Conservation (phyloP, 2,329 filamentous ascomycete species). For the Elsinoe ampelina region DNA sequence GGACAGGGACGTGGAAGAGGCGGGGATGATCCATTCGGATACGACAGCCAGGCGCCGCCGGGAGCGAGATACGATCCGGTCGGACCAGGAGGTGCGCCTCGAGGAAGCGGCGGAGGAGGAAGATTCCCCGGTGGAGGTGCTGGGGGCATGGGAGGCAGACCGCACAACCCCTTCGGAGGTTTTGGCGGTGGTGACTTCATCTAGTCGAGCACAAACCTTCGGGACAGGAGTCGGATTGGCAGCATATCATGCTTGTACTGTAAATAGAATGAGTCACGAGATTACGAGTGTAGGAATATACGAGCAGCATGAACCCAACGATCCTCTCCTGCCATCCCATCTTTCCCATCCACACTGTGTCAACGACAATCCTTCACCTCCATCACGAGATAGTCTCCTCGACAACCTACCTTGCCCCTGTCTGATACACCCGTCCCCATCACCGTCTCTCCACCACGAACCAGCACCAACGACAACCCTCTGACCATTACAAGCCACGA, state of each 20-base stretch:
- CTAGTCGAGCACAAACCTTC: conserved; percentile 20
- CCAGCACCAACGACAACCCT: too few relatives aligned
- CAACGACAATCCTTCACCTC: too few relatives aligned
- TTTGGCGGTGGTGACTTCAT: conserved; percentile 54
- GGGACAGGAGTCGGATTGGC: neutral
- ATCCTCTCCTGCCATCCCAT: too few relatives aligned
- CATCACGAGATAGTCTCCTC: too few relatives aligned
- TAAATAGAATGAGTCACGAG: neutral
- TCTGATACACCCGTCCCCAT: too few relatives aligned
- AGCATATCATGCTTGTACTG: neutral
- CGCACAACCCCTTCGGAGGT: conserved; percentile 51
- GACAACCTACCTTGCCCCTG: too few relatives aligned
- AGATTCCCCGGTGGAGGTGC: conserved; percentile 38
- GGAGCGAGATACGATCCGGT: conserved; percentile 88
- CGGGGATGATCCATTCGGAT: conserved; percentile 51
- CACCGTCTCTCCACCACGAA: too few relatives aligned
- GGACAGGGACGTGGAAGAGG: conserved; percentile 38
- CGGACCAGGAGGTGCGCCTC: conserved; percentile 56
- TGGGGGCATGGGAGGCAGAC: conserved; percentile 38
- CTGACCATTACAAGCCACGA: too few relatives aligned
- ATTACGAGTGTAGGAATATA: conserved; percentile 1
- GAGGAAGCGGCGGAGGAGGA: conserved; percentile 34
- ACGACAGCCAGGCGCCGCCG: conserved; percentile 67
- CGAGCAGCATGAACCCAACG: neutral
- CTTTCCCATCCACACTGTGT: too few relatives aligned